phyloP scores from a whole-genome alignment of 306 rosid species.

The Carpinus viminea region DNA sequence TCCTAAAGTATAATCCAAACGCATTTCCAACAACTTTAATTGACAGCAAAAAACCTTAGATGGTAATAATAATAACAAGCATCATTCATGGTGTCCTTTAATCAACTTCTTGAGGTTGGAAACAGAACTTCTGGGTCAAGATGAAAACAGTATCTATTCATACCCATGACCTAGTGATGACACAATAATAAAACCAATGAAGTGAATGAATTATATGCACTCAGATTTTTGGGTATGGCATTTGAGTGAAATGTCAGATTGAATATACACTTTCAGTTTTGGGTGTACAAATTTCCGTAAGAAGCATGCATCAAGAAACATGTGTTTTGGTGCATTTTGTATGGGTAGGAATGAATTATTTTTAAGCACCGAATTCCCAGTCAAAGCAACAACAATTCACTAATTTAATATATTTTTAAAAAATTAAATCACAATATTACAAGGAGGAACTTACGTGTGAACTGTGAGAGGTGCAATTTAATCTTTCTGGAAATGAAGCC shows the following conservation, averaged over 20 bases:
- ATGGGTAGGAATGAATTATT: background rate
- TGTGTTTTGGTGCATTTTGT: background rate
- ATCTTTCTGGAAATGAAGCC: slow-evolving; percentile 47
- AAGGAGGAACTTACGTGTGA: slow-evolving; percentile 52
- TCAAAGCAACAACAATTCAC: slow-evolving; percentile 17
- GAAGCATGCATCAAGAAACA: background rate
- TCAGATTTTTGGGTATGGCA: background rate
- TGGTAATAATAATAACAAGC: background rate
- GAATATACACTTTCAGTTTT: background rate
- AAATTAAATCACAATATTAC: slow-evolving; percentile 9
- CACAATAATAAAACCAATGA: background rate
- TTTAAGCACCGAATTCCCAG: slow-evolving; percentile 7
- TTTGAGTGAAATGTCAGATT: background rate
- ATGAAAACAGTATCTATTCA: too few relatives aligned
- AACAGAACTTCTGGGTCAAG: too few relatives aligned
- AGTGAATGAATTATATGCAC: background rate
- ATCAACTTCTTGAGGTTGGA: too few relatives aligned
- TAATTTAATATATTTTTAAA: slow-evolving; percentile 5
- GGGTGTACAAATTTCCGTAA: background rate
- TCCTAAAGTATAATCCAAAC: background rate
- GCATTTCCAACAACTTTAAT: background rate
- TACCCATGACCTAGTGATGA: background rate
- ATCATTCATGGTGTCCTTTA: too few relatives aligned
- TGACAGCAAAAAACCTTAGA: background rate
- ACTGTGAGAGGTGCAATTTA: slow-evolving; percentile 35